A percentile compares a stretch with the other conserved stretches of the same genome.
Conservation (phyloP, 2,329 filamentous ascomycete genomes). For the Sarocladiaceae sp. region DNA sequence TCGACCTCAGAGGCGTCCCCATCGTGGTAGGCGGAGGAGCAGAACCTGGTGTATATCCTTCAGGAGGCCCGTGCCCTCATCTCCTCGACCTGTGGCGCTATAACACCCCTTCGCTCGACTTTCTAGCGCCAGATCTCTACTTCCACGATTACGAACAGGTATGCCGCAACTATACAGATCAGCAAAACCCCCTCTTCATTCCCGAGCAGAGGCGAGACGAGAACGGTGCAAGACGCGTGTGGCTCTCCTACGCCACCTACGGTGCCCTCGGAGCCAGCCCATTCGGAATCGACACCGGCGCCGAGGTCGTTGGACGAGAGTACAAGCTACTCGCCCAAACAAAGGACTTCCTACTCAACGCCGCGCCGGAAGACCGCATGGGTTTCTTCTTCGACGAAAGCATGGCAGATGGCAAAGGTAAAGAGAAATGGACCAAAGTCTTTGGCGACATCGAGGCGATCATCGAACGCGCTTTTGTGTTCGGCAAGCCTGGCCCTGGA, state of each 20-base stretch:
- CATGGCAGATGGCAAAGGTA: constrained; percentile 17
- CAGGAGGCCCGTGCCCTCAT: constrained; percentile 28
- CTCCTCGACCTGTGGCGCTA: constrained; percentile 35
- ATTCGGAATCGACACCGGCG: constrained; percentile 35
- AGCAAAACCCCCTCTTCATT: constrained; percentile 43
- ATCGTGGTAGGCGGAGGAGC: constrained; percentile 30
- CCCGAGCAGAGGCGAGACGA: constrained; percentile 48
- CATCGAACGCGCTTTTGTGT: constrained; percentile 34
- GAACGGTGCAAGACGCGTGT: constrained; percentile 36
- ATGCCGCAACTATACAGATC: constrained; percentile 39
- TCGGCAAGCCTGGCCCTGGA: constrained; percentile 33
- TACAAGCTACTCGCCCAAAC: constrained; percentile 28
- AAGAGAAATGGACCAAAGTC: constrained; percentile 18
- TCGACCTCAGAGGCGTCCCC: constrained; percentile 24
- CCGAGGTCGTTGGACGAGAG: constrained; percentile 24
- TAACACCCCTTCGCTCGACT: constrained; percentile 36
- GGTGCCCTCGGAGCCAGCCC: constrained; percentile 32
- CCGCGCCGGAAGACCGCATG: constrained; percentile 26
- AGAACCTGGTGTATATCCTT: constrained; percentile 31
- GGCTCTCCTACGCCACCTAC: constrained; percentile 36
- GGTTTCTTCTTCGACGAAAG: constrained; percentile 35
- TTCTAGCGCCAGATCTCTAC: constrained; percentile 45
- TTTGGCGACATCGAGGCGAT: constrained; percentile 30
- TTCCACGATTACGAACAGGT: constrained; percentile 41
- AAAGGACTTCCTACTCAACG: constrained; percentile 21